phyloP scores from a whole-genome alignment of 768 basidiomycete species.

The Mycena albidolilacea region DNA sequence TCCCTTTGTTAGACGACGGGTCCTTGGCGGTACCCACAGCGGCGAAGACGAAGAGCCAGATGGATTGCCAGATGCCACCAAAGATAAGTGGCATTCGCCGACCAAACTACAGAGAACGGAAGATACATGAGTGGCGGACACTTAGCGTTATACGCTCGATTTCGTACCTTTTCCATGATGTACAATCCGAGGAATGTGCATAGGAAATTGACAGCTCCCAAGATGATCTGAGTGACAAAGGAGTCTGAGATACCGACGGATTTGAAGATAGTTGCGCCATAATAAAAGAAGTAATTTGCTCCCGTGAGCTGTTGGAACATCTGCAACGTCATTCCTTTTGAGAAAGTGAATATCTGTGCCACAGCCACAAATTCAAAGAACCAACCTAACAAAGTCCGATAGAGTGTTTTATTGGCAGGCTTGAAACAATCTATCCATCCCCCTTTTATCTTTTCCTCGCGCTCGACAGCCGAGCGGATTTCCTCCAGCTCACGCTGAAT shows the following conservation, averaged over 20 bases:
- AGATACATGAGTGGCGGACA: constrained; percentile 4
- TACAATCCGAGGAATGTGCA: constrained; percentile 83
- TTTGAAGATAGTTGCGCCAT: constrained; percentile 75
- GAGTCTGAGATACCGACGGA: constrained; percentile 78
- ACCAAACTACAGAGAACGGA: constrained; percentile 63
- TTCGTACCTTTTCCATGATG: constrained; percentile 73
- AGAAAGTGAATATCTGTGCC: constrained; percentile 3
- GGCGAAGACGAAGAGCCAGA: constrained; percentile 82
- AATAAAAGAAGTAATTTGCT: constrained; percentile 81
- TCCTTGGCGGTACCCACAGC: constrained; percentile 77
- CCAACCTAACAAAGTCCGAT: constrained; percentile 70
- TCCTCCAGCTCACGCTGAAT: constrained; percentile 67
- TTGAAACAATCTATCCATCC: constrained; percentile 83
- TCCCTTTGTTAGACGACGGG: constrained; percentile 60
- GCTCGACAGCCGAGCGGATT: constrained; percentile 66
- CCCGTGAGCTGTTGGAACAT: constrained; percentile 81
- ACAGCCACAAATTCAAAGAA: constrained; percentile 18
- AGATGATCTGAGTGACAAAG: constrained; percentile 81
- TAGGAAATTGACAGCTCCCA: constrained; percentile 80
- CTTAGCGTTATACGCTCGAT: constrained; percentile 19
- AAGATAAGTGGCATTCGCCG: constrained; percentile 74
- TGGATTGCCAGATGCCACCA: constrained; percentile 79
- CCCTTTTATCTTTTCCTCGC: constrained; percentile 60
- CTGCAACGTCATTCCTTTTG: constrained; percentile 72
- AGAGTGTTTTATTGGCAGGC: constrained; percentile 68